Conservation (phyloP, 768 basidiomycete genomes). For the Glaciozyma martinii region DNA sequence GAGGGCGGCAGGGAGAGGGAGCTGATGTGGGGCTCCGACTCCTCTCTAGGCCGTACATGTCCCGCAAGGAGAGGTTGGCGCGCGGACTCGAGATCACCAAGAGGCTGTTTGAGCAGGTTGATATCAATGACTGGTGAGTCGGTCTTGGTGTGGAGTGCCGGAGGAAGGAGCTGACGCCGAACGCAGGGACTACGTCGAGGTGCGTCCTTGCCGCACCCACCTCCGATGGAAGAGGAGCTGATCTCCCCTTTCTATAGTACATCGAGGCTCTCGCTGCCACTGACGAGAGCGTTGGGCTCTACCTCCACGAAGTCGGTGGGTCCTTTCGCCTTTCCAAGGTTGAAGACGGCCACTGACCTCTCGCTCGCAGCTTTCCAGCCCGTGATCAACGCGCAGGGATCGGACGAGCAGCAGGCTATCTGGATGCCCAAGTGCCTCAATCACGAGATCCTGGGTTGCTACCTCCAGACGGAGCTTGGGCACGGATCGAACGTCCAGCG, state of each 20-base stretch:
- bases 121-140: constrained; percentile 40
- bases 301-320: constrained; percentile 38
- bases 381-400: constrained; percentile 56
- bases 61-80: constrained; percentile 52
- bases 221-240: background rate
- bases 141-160: constrained; percentile 45
- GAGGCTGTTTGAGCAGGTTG: constrained; percentile 54
- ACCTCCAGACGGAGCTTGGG: constrained; percentile 53
- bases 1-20: background rate
- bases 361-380: constrained; percentile 52
- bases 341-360: constrained; percentile 35
- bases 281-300: constrained; percentile 52
- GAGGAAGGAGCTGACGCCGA: constrained; percentile 30
- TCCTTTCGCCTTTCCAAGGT: background rate
- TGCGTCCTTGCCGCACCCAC: background rate
- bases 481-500: constrained; percentile 26
- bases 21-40: background rate
- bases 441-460: constrained; percentile 52
- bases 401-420: constrained; percentile 48
- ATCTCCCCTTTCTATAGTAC: constrained; percentile 36
- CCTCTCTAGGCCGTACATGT: constrained; percentile 28
- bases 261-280: constrained; percentile 46
- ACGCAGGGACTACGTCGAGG: constrained; percentile 7
- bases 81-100: constrained; percentile 52
- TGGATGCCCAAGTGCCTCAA: constrained; percentile 49